Evolutionary conservation across 768 basidiomycete genomes (phyloP), one percentile per base, ranked within the genome.

Genomic region (Termitomyces sp.): DNA sequence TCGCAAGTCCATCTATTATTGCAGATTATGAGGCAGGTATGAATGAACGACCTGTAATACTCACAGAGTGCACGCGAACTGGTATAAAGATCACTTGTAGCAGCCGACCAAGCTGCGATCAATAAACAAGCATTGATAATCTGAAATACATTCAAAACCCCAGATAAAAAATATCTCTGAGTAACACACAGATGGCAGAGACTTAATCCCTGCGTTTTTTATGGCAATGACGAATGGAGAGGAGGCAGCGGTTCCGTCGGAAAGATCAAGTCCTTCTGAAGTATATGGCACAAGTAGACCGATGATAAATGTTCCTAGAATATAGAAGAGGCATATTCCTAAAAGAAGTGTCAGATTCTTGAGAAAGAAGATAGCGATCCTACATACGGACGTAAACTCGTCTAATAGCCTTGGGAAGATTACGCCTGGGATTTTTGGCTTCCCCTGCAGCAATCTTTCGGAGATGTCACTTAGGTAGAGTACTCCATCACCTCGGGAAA

Each of bases 171-270:
- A 22, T 33, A 18, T 34, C 6, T 47, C 48, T 37, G 47, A 22
- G 24, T 31, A 55, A 61, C 83, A 72, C 67, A 94, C 88, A 45
- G 86, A 88, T 18, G 95, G 95, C 1, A 97, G 73, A 6, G 76
- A 80, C 63, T 85, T 89, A 71, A 97, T 98, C n/a, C 96, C 95
- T 7, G 95, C 87, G 46, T 77, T 82, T 65, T 81, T 66, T 63
- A 93, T 93, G 1, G 95, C 96, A 63, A 98, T 92, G 63, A 97
- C 95, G 73, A 95, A 97, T 1, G 95, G 91, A 46, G 90, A 90
- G 2, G 85, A 84, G 15, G 87, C 86, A 57, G 89, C 87, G 18
- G 84, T 87, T 31, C 85, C 83, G 45, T 71, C 70, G 18, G 63
- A 67, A 46, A 92, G 72, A 53, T 75, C 66, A 5, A 97, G 80